phyloP scores from a whole-genome alignment of 2,329 filamentous ascomycete genomes.

The Apiospora phragmitis region DNA sequence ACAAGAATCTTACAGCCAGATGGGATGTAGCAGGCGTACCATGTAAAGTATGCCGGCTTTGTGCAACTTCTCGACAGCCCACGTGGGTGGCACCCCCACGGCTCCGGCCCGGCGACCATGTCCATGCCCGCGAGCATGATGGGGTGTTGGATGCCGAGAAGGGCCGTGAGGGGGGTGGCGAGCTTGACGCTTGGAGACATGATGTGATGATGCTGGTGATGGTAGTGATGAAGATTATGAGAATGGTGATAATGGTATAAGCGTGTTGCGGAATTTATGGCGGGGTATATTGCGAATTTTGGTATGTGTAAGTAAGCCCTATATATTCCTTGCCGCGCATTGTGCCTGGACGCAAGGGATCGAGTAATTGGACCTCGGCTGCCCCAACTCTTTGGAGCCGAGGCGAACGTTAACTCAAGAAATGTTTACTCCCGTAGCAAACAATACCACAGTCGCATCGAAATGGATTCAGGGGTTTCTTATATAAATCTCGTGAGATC shows the following conservation, averaged over 20 bases:
- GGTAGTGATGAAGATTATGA: conserved; percentile 19
- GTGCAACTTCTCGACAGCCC: conserved; percentile 37
- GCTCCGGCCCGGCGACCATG: conserved; percentile 87
- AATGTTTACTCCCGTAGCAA: not conserved
- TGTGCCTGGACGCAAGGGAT: not conserved
- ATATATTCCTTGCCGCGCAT: not conserved
- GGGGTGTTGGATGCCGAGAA: conserved; percentile 94
- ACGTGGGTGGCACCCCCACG: conserved; percentile 31
- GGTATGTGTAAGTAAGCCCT: too few relatives aligned
- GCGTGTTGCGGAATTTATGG: not conserved
- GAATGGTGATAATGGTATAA: not conserved
- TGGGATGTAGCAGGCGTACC: conserved; percentile 34
- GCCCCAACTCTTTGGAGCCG: not conserved
- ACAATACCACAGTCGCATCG: not conserved
- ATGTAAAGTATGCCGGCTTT: conserved; percentile 85
- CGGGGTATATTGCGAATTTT: not conserved
- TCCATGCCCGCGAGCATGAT: conserved; percentile 97
- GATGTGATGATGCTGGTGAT: too few relatives aligned
- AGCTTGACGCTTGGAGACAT: conserved; percentile 35
- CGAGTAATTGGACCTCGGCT: not conserved
- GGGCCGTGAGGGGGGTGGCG: conserved; percentile 86
- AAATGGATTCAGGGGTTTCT: too few relatives aligned
- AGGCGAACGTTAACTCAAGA: not conserved
- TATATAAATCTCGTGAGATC: not conserved
- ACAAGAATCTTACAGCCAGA: too few relatives aligned